Evolutionary conservation across 2,329 filamentous ascomycete genomes (phyloP), one percentile per base, ranked within the genome.

Genomic region (Teratosphaeria epicoccoides): DNA sequence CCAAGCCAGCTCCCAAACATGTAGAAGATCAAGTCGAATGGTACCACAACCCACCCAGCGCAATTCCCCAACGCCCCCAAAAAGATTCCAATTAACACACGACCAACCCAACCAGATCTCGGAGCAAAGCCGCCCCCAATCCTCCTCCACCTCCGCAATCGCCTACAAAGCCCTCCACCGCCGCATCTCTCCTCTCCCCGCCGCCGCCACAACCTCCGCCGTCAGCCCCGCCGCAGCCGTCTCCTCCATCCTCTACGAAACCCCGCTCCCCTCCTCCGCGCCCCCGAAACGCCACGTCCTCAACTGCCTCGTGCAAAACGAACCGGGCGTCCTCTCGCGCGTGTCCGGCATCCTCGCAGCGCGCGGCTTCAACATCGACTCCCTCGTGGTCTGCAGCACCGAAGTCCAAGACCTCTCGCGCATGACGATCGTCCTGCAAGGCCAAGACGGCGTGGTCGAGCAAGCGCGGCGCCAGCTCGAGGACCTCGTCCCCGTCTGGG

Each of bases 161-260:
- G 90, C 90, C 65, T 97, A 97, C 82, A 98, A 98, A 78, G 88
- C 91, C 52, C 81, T 97, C 57, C 91, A 95, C 68, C 87, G 89
- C 64, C 88, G 91, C 59, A 87, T 91, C 55, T 85, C 87, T 20
- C 87, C 90, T 56, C 87, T 95, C 50, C 86, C 88, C 51, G 84
- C 81, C 59, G 77, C 86, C 51, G 78, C 85, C 24, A 84, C 87
- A 29, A 77, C 88, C 10, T 49, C 61, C 47, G 88, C 88, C 78
- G 95, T 91, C 66, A 82, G 82, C 53, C 90, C 90, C 33, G 90
- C 93, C 62, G 88, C 93, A 17, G 93, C 93, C 60, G 93, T 98
- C 59, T 95, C 88, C 68, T 95, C 91, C 70, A 98, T 98, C 68
- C 87, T 98, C 71, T 98, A 98, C 77, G 93, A 98, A 78, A 97